Base-by-base conservation (phyloP, 2,329 filamentous ascomycete species). In the Microsporum canis region DNA sequence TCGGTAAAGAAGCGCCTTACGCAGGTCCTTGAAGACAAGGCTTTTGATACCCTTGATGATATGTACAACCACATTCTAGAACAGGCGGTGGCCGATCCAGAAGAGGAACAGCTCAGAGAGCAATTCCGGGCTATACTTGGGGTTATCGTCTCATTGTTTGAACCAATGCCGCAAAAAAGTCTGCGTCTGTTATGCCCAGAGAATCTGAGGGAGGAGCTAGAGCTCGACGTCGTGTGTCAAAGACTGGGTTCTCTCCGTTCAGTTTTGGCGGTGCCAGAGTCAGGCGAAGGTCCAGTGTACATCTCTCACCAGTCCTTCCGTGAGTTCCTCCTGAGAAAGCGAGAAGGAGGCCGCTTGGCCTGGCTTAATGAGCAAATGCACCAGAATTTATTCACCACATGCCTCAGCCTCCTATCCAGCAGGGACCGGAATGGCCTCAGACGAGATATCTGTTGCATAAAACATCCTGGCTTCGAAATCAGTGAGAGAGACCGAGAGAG, bases 241-340 rank as follows among this genome's bases (percentile, higher is more conserved):
- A 56, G 53, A 53, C 39, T 68, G 10, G 41, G 63, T 33, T 57
- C 23, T n/a, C 62, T 71, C 3, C 63, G 66, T 31, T 67, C 68
- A 7, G 65, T 69, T 3, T 47, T 71, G 0, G 59, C 55, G 23
- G 33, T 69, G 0, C 66, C 69, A 0, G 14, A 39, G 4, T 45
- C 61, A 12, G 8, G n/a, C 1, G n/a, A 60, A 33, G 10, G 7
- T 12, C 65, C 67, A 10, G 53, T 68, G 10, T 39, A 63, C 29
- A 38, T 71, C 3, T 61, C 70, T 12, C 68, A 71, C 62, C 62
- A 67, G 59, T 73, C 70, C 57, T 73, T 73, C 56, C 67, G 68
- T 61, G 29, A 63, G 27, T 71, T 69, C 53, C 65, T 70, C 7
- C 58, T 70, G 10, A 61, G 34, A 27, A 55, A 58, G 31, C 34